Evolutionary conservation across 305 asterid genomes (phyloP), one percentile per base, ranked within the genome.

Genomic region (Solanum hybrid): DNA sequence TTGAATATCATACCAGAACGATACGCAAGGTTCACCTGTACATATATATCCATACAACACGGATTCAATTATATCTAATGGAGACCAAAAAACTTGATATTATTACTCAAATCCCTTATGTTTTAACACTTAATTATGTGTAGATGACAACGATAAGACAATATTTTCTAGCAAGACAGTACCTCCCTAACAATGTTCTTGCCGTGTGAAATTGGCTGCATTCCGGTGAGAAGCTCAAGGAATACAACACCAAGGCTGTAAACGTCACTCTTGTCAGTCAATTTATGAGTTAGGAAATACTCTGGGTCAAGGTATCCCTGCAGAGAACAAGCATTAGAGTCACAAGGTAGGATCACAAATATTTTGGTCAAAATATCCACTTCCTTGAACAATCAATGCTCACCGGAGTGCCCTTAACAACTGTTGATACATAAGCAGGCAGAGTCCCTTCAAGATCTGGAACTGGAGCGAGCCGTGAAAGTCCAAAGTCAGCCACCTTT

Each of bases 401-500:
- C 92, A 98, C 99, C 74, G 99, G 99, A 91, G 99, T 98, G 57
- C 99, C 99, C 90, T 93, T 96, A 90, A 96, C 99, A 67, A 94
- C 96, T 2, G 98, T 96, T 42, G 99, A 96, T 74, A 96, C 93
- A 91, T 96, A 92, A 88, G 87, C 82, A 88, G 98, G 98, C 90
- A 92, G 86, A 28, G 73, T 88, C 87, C 99, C 99, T 91, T 95
- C 98, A 89, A 94, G 61, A 37, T 94, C 97, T 34, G 98, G 95
- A 34, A 93, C 94, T 4, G 98, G 98, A 86, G 99, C 99, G 33
- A 98, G 95, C 61, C 95, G 93, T 73, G 99, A 98, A 37, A 98
- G 96, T 80, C 99, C 99, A 92, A 98, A 98, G 92, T 98, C 99
- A 13, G 99, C 97, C 83, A 97, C 99, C 93, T 98, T 98, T 31